A percentile compares a stretch with the other conserved stretches of the same genome.
These are phyloP conservation scores for Zasmidium cellare DNA, from an alignment of 2,329 filamentous ascomycete genomes.

Conservation along the genomic window DNA sequence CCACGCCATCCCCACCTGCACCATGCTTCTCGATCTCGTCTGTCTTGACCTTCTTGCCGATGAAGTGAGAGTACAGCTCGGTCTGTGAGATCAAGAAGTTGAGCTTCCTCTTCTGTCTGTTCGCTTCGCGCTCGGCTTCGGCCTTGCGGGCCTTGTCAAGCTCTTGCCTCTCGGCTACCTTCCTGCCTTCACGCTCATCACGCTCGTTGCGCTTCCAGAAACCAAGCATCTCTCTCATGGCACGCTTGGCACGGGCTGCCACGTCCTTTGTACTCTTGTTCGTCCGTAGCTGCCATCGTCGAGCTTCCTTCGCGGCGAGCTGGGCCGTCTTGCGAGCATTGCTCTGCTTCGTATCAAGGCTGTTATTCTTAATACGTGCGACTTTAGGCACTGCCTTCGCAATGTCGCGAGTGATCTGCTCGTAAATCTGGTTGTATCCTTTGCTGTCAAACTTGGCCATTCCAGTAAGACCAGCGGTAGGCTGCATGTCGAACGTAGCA, in stretches of 20 bases:
- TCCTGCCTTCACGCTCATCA: slow-evolving; percentile 90
- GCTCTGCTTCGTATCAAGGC: slow-evolving; percentile 82
- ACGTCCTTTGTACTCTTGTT: slow-evolving; percentile 99
- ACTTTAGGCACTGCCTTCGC: slow-evolving; percentile 92
- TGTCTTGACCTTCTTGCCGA: slow-evolving; percentile 98
- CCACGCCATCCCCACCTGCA: slow-evolving; percentile 70
- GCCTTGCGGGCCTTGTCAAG: slow-evolving; percentile 95
- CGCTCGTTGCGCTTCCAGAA: slow-evolving; percentile 99
- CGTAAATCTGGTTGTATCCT: slow-evolving; percentile 94
- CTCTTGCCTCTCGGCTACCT: slow-evolving; percentile 92
- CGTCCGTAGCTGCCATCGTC: slow-evolving; percentile 93
- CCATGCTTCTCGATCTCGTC: slow-evolving; percentile 90
- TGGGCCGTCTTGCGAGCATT: slow-evolving; percentile 98
- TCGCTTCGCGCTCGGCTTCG: slow-evolving; percentile 95
- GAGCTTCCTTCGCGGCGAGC: slow-evolving; percentile 92
- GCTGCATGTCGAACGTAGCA: slow-evolving; percentile 29
- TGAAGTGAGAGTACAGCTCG: slow-evolving; percentile 98
- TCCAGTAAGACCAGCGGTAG: slow-evolving; percentile 32
- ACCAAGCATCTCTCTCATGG: slow-evolving; percentile 99
- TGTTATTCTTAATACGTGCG: slow-evolving; percentile 81
- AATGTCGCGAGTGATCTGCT: slow-evolving; percentile 95
- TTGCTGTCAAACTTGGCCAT: slow-evolving; percentile 39
- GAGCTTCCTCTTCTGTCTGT: slow-evolving; percentile 95
- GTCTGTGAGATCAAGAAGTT: slow-evolving; percentile 99
- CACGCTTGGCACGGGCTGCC: slow-evolving; percentile 92